Evolutionary conservation across 2,329 filamentous ascomycete species (phyloP).

Genomic region (Verticillium longisporum): DNA sequence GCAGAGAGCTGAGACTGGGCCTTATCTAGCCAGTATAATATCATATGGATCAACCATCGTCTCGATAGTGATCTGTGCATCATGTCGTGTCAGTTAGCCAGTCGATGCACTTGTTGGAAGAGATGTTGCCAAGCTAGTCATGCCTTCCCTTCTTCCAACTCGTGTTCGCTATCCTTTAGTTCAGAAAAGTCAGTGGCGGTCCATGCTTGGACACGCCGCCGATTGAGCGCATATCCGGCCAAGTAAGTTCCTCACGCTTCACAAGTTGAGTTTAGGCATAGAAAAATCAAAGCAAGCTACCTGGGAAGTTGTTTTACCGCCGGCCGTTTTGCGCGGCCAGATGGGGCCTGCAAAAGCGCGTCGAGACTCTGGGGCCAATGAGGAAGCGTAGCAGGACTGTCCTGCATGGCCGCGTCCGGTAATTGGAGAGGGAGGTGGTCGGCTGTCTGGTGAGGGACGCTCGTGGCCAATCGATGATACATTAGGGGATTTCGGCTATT

Average conservation of each 20-base stretch:
- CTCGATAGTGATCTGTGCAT: not conserved
- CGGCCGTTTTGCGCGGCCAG: not conserved
- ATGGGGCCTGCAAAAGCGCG: not conserved
- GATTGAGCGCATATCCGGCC: too few species aligned
- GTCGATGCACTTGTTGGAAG: too few species aligned
- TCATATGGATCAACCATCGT: not conserved
- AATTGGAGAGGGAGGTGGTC: not conserved
- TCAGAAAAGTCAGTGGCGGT: too few species aligned
- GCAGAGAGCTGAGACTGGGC: not conserved
- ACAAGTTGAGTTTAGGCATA: not conserved
- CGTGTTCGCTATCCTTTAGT: too few species aligned
- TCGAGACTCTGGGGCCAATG: not conserved
- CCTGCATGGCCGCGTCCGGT: not conserved
- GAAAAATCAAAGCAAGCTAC: too few species aligned
- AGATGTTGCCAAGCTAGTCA: too few species aligned
- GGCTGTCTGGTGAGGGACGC: not conserved
- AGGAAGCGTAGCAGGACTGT: not conserved
- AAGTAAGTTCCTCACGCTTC: too few species aligned
- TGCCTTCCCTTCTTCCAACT: too few species aligned
- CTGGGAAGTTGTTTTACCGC: not conserved
- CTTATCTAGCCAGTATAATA: not conserved
- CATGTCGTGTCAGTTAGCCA: not conserved
- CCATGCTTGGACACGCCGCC: too few species aligned
- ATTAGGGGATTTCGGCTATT: not conserved
- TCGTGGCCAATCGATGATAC: not conserved